Evolutionary conservation across 2,329 filamentous ascomycete genomes (phyloP), one percentile per base, ranked within the genome.

Genomic region (Calonectria leucothoes): DNA sequence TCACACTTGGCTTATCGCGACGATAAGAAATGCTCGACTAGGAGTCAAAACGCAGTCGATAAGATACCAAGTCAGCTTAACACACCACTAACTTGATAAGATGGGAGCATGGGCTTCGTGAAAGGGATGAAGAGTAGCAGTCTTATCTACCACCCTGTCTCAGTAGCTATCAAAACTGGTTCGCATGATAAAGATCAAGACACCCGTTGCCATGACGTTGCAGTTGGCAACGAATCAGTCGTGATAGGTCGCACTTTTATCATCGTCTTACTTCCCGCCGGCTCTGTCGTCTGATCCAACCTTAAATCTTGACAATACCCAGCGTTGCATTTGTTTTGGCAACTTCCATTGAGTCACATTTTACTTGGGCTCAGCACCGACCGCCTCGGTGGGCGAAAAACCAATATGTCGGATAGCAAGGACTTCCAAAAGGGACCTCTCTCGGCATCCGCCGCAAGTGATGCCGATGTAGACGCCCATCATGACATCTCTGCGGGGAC

Each of bases 401-500:
- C 14, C 33, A 64, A 20, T 2, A 70, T 70, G 69, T 66, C 49
- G 25, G 49, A 49, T 17, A 42, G 15, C 7, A 37, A 48, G n/a
- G 51, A 45, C 23, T 35, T 39, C 6, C 48, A 66, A 12, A 70
- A 70, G 49, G 49, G 31, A 1, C 48, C 49, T n/a, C 27, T 42
- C 3, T 66, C 69, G 3, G 48, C 31, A 17, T 67, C 70, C 1
- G 29, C 10, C n/a, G 29, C n/a, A 2, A 49, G 52, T 17, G 51
- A 71, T 48, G 6, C 29, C 23, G 33, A 66, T 27, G 10, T 25
- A 6, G 42, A 49, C 10, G 25, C n/a, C 8, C 35, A 63, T 17
- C 33, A 66, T 27, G 61, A 70, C 64, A 49, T 15, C 15, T 37
- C 61, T 27, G n/a, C 29, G 5, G 69, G 61, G 27, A 72, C 64